Evolutionary conservation across 1,284 basidiomycete genomes (phyloP).

Genomic region (Rhodotorula sp.): DNA sequence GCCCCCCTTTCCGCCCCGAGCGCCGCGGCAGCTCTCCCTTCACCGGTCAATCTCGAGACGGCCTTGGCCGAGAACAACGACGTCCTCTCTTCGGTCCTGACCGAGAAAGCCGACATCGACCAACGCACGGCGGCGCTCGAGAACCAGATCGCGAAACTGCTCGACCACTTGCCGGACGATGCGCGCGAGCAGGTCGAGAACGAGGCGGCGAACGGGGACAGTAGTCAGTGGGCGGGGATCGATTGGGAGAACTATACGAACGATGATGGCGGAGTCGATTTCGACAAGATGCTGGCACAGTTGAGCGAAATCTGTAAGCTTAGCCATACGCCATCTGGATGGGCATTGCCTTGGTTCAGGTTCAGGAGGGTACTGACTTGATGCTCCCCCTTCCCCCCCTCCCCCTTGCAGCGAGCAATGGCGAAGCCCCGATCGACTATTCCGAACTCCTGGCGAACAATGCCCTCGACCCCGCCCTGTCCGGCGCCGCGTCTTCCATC

Average conservation of each 20-base stretch:
- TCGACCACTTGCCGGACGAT: conserved; percentile 32
- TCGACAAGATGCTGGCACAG: conserved; percentile 38
- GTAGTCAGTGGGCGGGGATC: conserved; percentile 3
- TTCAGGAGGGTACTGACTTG: too few relatives aligned
- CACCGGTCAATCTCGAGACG: conserved; percentile 2
- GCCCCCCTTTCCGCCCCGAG: conserved; percentile 1
- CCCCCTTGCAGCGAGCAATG: too few relatives aligned
- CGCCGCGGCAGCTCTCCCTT: neutral
- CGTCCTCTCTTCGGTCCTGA: conserved; percentile 14
- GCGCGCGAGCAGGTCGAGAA: conserved; percentile 30
- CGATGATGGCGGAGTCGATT: conserved; percentile 28
- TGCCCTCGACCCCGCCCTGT: conserved; percentile 2
- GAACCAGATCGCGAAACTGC: conserved; percentile 29
- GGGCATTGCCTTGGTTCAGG: too few relatives aligned
- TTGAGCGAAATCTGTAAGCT: conserved; percentile 24
- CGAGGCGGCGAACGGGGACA: neutral
- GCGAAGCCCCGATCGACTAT: conserved; percentile 18
- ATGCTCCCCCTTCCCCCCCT: too few relatives aligned
- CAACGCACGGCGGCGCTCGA: conserved; percentile 38
- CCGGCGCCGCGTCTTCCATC: neutral
- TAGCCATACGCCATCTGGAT: too few relatives aligned
- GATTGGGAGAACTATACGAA: conserved; percentile 15
- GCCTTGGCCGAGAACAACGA: conserved; percentile 18
- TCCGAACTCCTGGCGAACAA: conserved; percentile 17
- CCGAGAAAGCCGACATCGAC: conserved; percentile 36